Conservation (phyloP, 352 stramenopile species). For the Blastocystis sp. region DNA sequence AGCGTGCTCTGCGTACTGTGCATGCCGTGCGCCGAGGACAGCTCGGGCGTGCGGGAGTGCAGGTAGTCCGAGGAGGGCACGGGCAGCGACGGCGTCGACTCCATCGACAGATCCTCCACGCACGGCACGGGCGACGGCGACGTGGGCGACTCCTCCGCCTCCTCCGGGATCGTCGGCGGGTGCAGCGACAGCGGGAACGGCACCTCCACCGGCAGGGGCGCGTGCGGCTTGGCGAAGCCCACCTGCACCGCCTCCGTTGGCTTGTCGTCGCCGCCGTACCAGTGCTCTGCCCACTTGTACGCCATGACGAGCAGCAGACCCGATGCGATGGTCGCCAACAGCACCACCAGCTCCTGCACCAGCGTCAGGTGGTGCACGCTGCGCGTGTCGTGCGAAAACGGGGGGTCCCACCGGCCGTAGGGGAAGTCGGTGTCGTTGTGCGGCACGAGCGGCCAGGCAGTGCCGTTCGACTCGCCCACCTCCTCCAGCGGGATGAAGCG, state of each 20-base stretch:
- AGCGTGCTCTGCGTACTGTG: not conserved
- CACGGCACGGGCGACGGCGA: not conserved
- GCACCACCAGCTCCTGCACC: not conserved
- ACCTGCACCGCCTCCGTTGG: not conserved
- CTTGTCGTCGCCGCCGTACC: not conserved
- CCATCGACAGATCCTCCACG: not conserved
- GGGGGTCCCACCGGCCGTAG: not conserved
- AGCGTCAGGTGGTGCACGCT: not conserved
- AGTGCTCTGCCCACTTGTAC: not conserved
- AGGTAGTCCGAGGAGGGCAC: not conserved
- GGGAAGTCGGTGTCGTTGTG: not conserved
- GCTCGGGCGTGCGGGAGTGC: no score
- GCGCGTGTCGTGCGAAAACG: not conserved
- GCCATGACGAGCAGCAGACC: not conserved
- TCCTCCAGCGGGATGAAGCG: slow-evolving; percentile 8
- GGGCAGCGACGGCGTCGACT: not conserved
- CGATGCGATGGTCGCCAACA: not conserved
- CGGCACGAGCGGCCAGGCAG: not conserved
- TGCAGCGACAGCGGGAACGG: not conserved
- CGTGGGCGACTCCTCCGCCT: not conserved
- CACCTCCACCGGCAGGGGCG: not conserved
- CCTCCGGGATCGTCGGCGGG: not conserved
- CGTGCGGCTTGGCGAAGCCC: not conserved
- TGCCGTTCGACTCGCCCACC: not conserved
- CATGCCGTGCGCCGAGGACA: no score